Conservation (phyloP, 1,284 basidiomycete species). For the Vanrija sp. region DNA sequence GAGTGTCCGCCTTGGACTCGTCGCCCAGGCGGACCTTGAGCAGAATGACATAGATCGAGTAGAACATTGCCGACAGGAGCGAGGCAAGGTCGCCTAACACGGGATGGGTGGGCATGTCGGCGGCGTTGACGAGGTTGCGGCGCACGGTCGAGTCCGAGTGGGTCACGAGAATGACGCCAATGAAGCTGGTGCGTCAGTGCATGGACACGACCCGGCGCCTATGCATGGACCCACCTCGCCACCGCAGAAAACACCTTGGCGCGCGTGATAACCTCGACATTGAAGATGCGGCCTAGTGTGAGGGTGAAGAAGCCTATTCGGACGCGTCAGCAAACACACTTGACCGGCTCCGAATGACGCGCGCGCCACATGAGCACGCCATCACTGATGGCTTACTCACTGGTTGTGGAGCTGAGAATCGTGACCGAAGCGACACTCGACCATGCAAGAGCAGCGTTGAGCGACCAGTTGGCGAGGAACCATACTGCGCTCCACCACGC, state of each 20-base stretch:
- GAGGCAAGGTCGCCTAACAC: constrained; percentile 74
- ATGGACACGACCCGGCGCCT: neutral
- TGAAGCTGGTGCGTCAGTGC: constrained; percentile 57
- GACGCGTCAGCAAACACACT: neutral
- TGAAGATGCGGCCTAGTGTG: constrained; percentile 73
- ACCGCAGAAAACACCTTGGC: constrained; percentile 76
- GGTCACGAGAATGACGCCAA: constrained; percentile 81
- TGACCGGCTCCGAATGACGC: neutral
- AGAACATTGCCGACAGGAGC: constrained; percentile 75
- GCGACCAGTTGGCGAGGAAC: constrained; percentile 87
- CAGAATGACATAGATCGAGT: constrained; percentile 86
- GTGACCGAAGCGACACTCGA: constrained; percentile 90
- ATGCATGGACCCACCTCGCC: constrained; percentile 58
- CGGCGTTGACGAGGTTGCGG: neutral
- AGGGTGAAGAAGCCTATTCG: constrained; percentile 86
- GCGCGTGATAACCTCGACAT: constrained; percentile 72
- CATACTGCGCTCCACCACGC: constrained; percentile 74
- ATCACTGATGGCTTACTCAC: constrained; percentile 52
- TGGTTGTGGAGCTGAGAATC: constrained; percentile 80
- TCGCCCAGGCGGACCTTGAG: constrained; percentile 81
- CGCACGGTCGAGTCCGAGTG: constrained; percentile 61
- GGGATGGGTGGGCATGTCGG: constrained; percentile 28
- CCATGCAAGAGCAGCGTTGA: constrained; percentile 74
- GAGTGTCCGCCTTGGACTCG: constrained; percentile 86
- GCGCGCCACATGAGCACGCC: neutral